These are phyloP conservation scores for Brassica juncea DNA, from an alignment of 345 rosid genomes.

Conservation along the genomic window DNA sequence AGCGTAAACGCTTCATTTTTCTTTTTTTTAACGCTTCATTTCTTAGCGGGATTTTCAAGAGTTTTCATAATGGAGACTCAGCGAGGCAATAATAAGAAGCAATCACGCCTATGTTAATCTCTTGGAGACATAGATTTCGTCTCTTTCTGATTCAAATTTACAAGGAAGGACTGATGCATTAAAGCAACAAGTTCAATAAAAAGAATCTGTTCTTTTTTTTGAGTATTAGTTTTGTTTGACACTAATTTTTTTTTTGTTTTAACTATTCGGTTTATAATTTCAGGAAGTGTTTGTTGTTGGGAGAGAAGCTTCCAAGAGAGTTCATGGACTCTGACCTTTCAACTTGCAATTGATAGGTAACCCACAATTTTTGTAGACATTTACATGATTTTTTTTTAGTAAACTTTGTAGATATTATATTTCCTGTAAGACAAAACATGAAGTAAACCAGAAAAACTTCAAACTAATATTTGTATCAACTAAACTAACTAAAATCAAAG, in stretches of 20 bases:
- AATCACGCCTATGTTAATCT: constrained; percentile 43
- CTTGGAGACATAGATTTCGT: constrained; percentile 59
- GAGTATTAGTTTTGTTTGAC: not conserved
- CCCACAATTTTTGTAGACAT: constrained; percentile 4
- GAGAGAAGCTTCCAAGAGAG: constrained; percentile 86
- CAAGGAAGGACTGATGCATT: constrained; percentile 59
- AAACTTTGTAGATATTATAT: too few relatives aligned
- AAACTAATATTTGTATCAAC: not conserved
- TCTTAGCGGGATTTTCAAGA: constrained; percentile 65
- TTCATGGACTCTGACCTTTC: constrained; percentile 82
- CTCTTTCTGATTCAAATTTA: constrained; percentile 61
- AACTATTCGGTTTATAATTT: constrained; percentile 7
- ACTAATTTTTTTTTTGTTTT: not conserved
- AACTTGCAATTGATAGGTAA: constrained; percentile 89
- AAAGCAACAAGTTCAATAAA: constrained; percentile 52
- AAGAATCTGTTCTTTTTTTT: constrained; percentile 41
- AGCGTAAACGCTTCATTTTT: constrained; percentile 58
- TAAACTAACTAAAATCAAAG: not conserved
- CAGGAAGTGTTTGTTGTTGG: constrained; percentile 95
- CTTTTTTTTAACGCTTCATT: constrained; percentile 2
- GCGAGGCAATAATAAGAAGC: not conserved
- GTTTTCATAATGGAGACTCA: not conserved
- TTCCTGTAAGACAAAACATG: too few relatives aligned
- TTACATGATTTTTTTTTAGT: not conserved
- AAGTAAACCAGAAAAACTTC: too few relatives aligned